Evolutionary conservation across 192 early-diverging fungal genomes (phyloP), one percentile per base, ranked within the genome.

Genomic region (Cetraspora pellucida): DNA sequence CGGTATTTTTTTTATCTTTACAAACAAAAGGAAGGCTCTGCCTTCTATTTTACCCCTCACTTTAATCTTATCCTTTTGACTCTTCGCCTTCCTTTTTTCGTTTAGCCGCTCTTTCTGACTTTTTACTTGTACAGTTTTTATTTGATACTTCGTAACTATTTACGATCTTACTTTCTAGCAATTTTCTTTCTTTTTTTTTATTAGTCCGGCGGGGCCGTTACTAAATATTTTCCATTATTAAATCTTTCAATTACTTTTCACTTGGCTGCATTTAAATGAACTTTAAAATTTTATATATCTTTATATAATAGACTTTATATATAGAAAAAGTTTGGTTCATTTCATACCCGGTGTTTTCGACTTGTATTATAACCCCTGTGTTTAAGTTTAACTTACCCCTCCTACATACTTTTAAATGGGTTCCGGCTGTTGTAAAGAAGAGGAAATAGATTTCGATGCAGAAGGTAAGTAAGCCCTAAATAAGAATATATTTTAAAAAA

Each of bases 381-480:
- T 23, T 30, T 28, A 17, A n/a, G n/a, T n/a, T n/a, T n/a, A n/a
- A n/a, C n/a, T 31, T 21, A 14, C 13, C 11, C 11, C 25, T 16
- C 27, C 25, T 30, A 61, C 25, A 61, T 28, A 16, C 23, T n/a
- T 17, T 28, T 37, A 44, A 65, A 87, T 87, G 86, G 86, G 86
- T 21, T 82, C 82, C 28, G 69, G 78, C 23, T 87, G 86, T 57
- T 87, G 86, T 81, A 84, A 81, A 81, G 80, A 88, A 78, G 91
- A 93, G 59, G 83, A 83, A 79, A 89, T 93, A 47, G 90, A 92
- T 79, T 91, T 91, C 82, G 82, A 85, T 54, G 80, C 85, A 52
- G 93, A 93, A 85, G 92, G 92, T 93, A 84, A 60, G 77, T 72
- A 58, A 59, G n/a, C n/a, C 0, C 11, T 55, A 43, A 54, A 13